Evolutionary conservation across 1,284 basidiomycete species (phyloP).

Genomic region (Papiliotrema fonsecae): DNA sequence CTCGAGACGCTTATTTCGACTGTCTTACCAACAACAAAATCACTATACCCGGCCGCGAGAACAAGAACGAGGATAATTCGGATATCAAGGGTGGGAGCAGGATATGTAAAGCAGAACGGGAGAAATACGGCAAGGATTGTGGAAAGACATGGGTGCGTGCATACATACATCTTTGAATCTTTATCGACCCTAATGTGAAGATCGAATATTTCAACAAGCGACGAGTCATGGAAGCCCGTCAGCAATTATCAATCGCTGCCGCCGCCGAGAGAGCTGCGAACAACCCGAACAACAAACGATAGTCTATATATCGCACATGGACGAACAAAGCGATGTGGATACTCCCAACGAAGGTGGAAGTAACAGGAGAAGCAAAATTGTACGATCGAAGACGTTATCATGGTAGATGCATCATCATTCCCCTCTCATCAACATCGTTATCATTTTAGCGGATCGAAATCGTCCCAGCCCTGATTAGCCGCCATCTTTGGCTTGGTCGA

Average conservation of each 20-base stretch:
- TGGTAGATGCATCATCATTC: constrained; percentile 1
- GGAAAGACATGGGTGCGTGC: constrained; percentile 49
- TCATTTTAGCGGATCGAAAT: constrained; percentile 45
- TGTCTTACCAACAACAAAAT: constrained; percentile 45
- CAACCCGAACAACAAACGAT: not conserved
- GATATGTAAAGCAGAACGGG: constrained; percentile 36
- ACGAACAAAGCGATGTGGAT: too few relatives aligned
- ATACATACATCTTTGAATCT: not conserved
- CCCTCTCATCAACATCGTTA: not conserved
- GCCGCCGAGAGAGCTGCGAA: constrained; percentile 30
- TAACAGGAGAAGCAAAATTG: not conserved
- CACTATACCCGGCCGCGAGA: constrained; percentile 26
- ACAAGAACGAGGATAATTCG: constrained; percentile 25
- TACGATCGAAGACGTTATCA: not conserved
- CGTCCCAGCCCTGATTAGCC: constrained; percentile 38
- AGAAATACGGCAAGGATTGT: constrained; percentile 42
- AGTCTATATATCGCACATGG: too few relatives aligned
- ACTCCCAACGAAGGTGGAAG: too few relatives aligned
- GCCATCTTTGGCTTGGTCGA: constrained; percentile 24
- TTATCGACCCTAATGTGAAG: constrained; percentile 22
- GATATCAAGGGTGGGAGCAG: constrained; percentile 18
- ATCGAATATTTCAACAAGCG: constrained; percentile 52
- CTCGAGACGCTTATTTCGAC: constrained; percentile 47
- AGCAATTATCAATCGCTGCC: constrained; percentile 43
- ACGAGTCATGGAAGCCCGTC: constrained; percentile 45